Percentiles rank a stretch among this genome's conserved stretches.
Evolutionary conservation across 2,329 filamentous ascomycete species (phyloP).

Genomic region (Fusarium sp.): DNA sequence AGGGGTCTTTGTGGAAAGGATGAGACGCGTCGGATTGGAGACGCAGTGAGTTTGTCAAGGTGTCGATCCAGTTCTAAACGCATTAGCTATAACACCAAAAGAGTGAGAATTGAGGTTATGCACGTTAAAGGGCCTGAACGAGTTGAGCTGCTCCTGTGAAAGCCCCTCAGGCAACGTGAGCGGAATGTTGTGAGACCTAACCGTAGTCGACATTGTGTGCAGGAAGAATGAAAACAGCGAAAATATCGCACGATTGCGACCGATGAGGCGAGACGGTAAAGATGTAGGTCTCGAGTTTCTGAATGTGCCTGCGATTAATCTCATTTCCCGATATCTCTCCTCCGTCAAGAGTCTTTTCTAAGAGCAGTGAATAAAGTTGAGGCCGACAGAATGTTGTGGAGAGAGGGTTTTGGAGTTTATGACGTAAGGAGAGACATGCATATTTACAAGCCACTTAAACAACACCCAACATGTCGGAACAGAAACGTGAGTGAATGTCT

Average conservation of each 20-base stretch:
- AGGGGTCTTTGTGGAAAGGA: constrained; percentile 67
- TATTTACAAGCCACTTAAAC: neutral
- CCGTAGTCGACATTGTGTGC: constrained; percentile 40
- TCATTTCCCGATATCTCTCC: constrained; percentile 22
- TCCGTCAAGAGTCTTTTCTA: neutral
- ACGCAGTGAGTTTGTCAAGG: constrained; percentile 59
- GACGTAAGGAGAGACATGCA: constrained; percentile 1
- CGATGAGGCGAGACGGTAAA: constrained; percentile 1
- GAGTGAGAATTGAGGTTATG: neutral
- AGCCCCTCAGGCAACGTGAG: constrained; percentile 60
- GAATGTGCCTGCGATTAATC: constrained; percentile 4
- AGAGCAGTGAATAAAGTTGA: neutral
- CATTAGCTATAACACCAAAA: neutral
- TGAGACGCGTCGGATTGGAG: constrained; percentile 59
- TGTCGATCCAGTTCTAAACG: constrained; percentile 61
- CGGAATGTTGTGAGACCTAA: constrained; percentile 49
- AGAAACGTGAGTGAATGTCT: neutral
- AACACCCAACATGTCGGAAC: neutral
- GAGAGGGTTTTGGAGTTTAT: neutral
- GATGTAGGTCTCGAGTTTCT: constrained; percentile 6
- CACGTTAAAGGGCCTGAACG: constrained; percentile 65
- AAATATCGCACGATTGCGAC: neutral
- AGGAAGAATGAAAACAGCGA: neutral
- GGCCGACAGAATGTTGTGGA: neutral
- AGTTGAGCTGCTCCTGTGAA: constrained; percentile 57